A percentile compares a stretch with the other conserved stretches of the same genome.
phyloP scores from a whole-genome alignment of 257 asterid genomes.

The Jacaranda copaia region DNA sequence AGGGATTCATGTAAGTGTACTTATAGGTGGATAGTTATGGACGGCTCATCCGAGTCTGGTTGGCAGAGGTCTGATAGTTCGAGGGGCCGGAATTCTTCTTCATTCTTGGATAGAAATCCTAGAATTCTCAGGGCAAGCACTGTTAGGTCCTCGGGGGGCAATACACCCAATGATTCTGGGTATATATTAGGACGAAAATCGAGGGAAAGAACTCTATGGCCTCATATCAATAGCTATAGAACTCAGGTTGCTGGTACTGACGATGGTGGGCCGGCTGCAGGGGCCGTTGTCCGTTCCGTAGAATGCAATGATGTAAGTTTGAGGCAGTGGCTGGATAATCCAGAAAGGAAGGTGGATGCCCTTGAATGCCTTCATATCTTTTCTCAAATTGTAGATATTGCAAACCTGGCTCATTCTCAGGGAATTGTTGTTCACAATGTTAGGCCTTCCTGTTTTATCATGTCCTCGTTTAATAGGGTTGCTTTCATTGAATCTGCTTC shows the following conservation, averaged over 20 bases:
- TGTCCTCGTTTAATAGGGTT: constrained; percentile 82
- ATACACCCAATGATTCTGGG: constrained; percentile 64
- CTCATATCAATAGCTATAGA: constrained; percentile 39
- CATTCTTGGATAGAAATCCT: constrained; percentile 58
- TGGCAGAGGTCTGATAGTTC: constrained; percentile 80
- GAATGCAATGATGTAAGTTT: constrained; percentile 72
- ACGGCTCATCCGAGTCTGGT: constrained; percentile 85
- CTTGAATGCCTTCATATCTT: constrained; percentile 90
- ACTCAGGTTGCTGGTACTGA: constrained; percentile 21
- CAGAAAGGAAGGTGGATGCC: constrained; percentile 78
- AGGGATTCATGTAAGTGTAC: constrained; percentile 46
- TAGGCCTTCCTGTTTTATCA: constrained; percentile 88
- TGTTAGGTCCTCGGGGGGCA: constrained; percentile 57
- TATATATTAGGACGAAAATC: constrained; percentile 53
- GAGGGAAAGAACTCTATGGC: constrained; percentile 50
- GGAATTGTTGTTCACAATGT: constrained; percentile 84
- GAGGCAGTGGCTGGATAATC: constrained; percentile 93
- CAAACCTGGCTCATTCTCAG: constrained; percentile 81
- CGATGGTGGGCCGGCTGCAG: background rate
- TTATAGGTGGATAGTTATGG: constrained; percentile 63
- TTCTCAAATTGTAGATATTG: constrained; percentile 84
- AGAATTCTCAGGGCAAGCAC: constrained; percentile 49
- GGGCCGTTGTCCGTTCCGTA: constrained; percentile 31
- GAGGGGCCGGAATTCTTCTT: constrained; percentile 68
- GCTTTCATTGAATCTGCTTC: constrained; percentile 92